Evolutionary conservation across 495 filamentous ascomycete species (phyloP), one percentile per base, ranked within the genome.

Genomic region (Penicillium malachiteum): DNA sequence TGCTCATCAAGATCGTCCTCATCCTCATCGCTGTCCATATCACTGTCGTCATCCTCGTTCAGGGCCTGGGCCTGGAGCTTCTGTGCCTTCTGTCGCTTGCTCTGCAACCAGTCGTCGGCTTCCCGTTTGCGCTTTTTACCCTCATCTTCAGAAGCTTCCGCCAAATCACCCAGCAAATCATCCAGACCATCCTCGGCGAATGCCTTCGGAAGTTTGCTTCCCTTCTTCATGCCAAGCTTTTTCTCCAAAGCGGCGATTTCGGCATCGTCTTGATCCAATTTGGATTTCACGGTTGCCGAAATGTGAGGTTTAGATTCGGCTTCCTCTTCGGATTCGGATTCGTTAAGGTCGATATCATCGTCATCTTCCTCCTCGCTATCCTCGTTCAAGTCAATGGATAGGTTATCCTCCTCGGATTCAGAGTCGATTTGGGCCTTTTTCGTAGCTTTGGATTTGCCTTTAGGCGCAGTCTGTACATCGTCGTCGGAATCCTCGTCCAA

Each of bases 171-270:
- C 44, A 97, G 70, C 21, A 97, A 67, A 52, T 87, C 85, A 40
- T 87, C 90, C 12, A 97, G 71, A 0, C 92, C 95, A 66, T 96
- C 92, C 7, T 97, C 91, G n/a, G 81, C 77, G 54, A 89, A 91
- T 0, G 84, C 79, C 62, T 91, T 88, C 0, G 90, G 84, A 12
- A 88, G 71, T 41, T 81, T 85, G 56, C 88, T 93, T 49, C 87
- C 88, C 16, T 83, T 83, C 68, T 88, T 96, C 11, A 97, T 73
- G 1, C 92, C 92, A 37, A 98, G 78, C 64, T 89, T 95, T 74
- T 86, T 90, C 72, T 98, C 95, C 53, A 97, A 70, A 8, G 85
- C 89, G 13, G 88, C 86, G 63, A 98, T 97, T 57, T 96, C 90
- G 3, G 83, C 85, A 61, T 97, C 90, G 52, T 97, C 94, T 53